Evolutionary conservation across 352 stramenopile genomes (phyloP).

Genomic region (Globisporangium middletonii): DNA sequence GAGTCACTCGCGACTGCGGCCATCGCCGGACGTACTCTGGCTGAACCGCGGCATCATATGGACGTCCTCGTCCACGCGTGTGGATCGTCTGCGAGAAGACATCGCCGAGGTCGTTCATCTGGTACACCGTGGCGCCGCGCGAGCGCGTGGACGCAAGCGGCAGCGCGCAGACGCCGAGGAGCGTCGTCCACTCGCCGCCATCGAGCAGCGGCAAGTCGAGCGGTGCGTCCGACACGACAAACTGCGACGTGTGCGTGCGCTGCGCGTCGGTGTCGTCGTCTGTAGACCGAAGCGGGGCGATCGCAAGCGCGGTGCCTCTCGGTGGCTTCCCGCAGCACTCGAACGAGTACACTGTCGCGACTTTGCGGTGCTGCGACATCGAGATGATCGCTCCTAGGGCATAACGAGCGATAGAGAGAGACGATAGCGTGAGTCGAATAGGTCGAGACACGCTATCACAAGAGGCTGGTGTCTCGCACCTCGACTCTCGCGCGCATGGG

Average conservation of each 20-base stretch:
- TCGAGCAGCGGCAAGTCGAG: constrained; percentile 58
- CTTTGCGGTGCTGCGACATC: constrained; percentile 27
- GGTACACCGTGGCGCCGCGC: constrained; percentile 37
- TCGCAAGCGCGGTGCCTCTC: constrained; percentile 21
- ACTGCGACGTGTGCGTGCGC: constrained; percentile 27
- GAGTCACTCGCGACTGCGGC: background rate
- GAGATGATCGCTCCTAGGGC: constrained; percentile 34
- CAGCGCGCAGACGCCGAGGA: constrained; percentile 46
- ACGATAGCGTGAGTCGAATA: background rate
- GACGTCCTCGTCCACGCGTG: constrained; percentile 20
- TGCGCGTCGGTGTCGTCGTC: constrained; percentile 26
- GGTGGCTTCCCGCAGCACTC: constrained; percentile 24
- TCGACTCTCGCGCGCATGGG: constrained; percentile 19
- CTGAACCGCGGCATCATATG: constrained; percentile 45
- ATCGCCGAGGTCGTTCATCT: constrained; percentile 63
- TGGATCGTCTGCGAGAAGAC: constrained; percentile 54
- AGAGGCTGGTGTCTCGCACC: constrained; percentile 12
- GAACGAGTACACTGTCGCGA: constrained; percentile 42
- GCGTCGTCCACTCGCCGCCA: constrained; percentile 47
- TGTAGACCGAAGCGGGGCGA: constrained; percentile 33
- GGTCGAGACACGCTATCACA: background rate
- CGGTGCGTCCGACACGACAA: constrained; percentile 46
- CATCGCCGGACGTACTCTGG: constrained; percentile 31
- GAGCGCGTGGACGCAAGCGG: constrained; percentile 8
- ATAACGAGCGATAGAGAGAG: background rate